Evolutionary conservation across 805 yeast genomes (phyloP), one percentile per base, ranked within the genome.

Genomic region (Kregervanrija pseudodelftensis): DNA sequence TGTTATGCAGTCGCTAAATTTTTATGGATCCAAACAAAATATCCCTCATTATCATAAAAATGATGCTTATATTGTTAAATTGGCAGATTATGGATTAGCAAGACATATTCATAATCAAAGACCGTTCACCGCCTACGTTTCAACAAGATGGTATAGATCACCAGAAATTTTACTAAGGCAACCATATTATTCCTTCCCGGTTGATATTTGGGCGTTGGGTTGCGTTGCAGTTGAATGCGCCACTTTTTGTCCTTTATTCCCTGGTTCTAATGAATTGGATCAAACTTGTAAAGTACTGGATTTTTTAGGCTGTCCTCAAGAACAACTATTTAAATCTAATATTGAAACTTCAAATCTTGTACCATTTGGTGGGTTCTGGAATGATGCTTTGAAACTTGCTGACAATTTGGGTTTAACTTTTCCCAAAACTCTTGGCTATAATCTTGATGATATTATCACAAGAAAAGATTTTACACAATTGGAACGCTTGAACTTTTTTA

Each of bases 141-240:
- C 91, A 0, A 85, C 95, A 0, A 73, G 95, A 55, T 85, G 95
- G 95, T 85, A 85, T 56, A 69, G 95, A 50, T 77, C 91, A 0
- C 95, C 95, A 0, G 95, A 85, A 59, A 82, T 85, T 15, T 67
- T 85, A 39, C 65, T 85, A 46, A 72, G 91, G 52, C 79, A 76
- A 50, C 73, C 72, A 5, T 67, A 63, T 54, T 82, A 85, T 56
- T 76, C 87, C 0, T 74, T 65, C 49, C 88, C 93, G 2, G 74
- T 83, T 33, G 95, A 85, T 65, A 75, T 85, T 32, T 85, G 95
- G 95, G 91, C 95, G 0, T 85, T 85, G 68, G 95, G 89, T 2
- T 74, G 81, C 37, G 87, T 85, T 34, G 87, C 85, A 2, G 76
- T 77, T 7, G 95, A 85, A 58, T 70, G 80, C 37, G 84, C 86